Evolutionary conservation across 441 rosid species (phyloP), one percentile per base, ranked within the genome.

Genomic region (Erysimum cheiri): DNA sequence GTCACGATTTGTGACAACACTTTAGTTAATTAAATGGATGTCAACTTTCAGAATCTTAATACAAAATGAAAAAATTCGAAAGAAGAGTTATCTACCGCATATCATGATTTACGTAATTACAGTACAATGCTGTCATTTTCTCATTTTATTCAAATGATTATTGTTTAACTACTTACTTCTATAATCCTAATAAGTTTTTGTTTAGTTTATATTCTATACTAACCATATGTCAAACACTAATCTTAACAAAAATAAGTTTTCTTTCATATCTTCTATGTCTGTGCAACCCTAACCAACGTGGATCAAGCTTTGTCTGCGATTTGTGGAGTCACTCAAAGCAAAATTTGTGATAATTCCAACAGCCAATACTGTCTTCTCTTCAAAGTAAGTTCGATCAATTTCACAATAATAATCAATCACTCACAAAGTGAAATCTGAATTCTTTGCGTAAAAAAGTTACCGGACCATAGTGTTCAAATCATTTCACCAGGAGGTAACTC

Each of bases 401-500:
- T 26, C 26, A 71, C 53, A 72, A 55, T 6, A 72, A 47, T 28
- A 72, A 72, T 57, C 33, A 64, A 14, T 4, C 24, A 22, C 1
- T 9, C 2, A 67, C 52, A 67, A 67, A 31, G 6, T 37, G 43
- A 63, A 66, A 54, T 63, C 40, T 36, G 59, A 55, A 37, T 59
- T 58, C 60, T 46, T 73, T 31, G 39, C 37, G 46, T 22, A 60
- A 22, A 64, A 47, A 19, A 39, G 24, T 31, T n/a, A 53, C 37
- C 0, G n/a, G 48, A 54, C 22, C 43, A 8, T 33, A 56, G 43
- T 35, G 13, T 31, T 74, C 80, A 91, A 68, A 87, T 70, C 66
- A 80, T 77, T 80, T 94, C 99, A 47, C 97, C 99, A 0, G 94
- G 90, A 73, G 97, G 99, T 50, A 94, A 78, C 85, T 87, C 97